Conservation (phyloP, 2,329 filamentous ascomycete genomes). For the Alternaria sp. region DNA sequence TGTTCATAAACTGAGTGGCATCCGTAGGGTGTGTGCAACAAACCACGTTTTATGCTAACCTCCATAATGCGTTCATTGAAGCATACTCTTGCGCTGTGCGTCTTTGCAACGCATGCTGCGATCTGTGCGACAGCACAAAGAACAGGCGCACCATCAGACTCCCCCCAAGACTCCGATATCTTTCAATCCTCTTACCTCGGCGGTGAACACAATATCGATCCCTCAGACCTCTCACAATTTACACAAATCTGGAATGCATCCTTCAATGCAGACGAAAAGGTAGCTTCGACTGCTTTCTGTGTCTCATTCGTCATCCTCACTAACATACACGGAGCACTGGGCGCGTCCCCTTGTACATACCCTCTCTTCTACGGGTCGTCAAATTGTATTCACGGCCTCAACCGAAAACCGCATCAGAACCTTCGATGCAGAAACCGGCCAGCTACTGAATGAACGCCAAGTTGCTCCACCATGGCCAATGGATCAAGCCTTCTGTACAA, state of each 20-base stretch:
- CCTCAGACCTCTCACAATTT: conserved; percentile 49
- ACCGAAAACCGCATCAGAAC: conserved; percentile 31
- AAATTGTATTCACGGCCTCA: conserved; percentile 31
- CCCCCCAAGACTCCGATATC: conserved; percentile 26
- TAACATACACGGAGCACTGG: conserved; percentile 49
- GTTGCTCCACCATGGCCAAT: conserved; percentile 27
- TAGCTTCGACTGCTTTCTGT: conserved; percentile 3
- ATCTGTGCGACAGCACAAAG: conserved; percentile 3
- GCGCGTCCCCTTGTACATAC: conserved; percentile 60
- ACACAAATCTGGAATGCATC: conserved; percentile 51
- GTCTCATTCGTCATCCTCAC: not conserved
- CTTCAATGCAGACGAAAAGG: conserved; percentile 47
- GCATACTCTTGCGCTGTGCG: not conserved
- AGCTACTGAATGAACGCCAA: conserved; percentile 25
- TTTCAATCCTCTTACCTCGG: conserved; percentile 31
- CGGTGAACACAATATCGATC: conserved; percentile 55
- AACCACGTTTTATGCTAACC: not conserved
- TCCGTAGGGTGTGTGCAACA: not conserved
- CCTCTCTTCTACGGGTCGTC: conserved; percentile 37
- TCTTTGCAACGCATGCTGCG: not conserved
- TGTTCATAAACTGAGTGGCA: not conserved
- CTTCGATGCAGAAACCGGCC: conserved; percentile 28
- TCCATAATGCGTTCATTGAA: not conserved
- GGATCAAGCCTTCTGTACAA: conserved; percentile 20
- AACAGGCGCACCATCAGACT: conserved; percentile 23